Evolutionary conservation across 208 protist genomes (phyloP).

Genomic region (Trypanosoma cruzi): DNA sequence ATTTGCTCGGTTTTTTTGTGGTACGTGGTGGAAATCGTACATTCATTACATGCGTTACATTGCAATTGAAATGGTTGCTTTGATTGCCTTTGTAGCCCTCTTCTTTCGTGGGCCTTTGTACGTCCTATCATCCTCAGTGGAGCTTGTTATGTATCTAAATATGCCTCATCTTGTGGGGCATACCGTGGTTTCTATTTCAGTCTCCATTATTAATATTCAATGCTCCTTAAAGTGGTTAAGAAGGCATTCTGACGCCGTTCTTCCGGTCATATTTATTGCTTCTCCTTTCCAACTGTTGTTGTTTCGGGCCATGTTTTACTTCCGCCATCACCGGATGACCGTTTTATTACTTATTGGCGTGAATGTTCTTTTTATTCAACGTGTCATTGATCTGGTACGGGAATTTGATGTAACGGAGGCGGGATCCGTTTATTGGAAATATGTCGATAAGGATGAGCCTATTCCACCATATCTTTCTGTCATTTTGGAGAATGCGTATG

Average conservation of each 20-base stretch:
- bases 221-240: conserved; percentile 63
- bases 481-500: conserved; percentile 73
- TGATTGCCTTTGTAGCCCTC: conserved; percentile 32
- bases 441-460: conserved; percentile 27
- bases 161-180: conserved; percentile 68
- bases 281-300: conserved; percentile 63
- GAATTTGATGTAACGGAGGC: conserved; percentile 72
- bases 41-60: conserved; percentile 81
- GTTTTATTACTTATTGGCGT: conserved; percentile 50
- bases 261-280: conserved; percentile 43
- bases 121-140: conserved; percentile 48
- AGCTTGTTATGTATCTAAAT: conserved; percentile 72
- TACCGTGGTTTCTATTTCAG: conserved; percentile 54
- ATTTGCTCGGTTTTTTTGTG: conserved; percentile 62
- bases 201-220: conserved; percentile 40
- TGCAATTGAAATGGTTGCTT: conserved; percentile 47
- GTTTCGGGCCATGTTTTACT: conserved; percentile 59
- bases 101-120: conserved; percentile 49
- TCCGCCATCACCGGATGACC: conserved; percentile 45
- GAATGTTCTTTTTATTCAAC: conserved; percentile 57
- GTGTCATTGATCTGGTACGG: conserved; percentile 69
- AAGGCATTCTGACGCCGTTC: conserved; percentile 58
- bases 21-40: conserved; percentile 75
- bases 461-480: conserved; percentile 60
- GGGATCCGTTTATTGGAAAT: conserved; percentile 72